Percentiles rank a stretch among this genome's conserved stretches.
phyloP scores from a whole-genome alignment of 495 filamentous ascomycete species.

The Filosporella fistucella region DNA sequence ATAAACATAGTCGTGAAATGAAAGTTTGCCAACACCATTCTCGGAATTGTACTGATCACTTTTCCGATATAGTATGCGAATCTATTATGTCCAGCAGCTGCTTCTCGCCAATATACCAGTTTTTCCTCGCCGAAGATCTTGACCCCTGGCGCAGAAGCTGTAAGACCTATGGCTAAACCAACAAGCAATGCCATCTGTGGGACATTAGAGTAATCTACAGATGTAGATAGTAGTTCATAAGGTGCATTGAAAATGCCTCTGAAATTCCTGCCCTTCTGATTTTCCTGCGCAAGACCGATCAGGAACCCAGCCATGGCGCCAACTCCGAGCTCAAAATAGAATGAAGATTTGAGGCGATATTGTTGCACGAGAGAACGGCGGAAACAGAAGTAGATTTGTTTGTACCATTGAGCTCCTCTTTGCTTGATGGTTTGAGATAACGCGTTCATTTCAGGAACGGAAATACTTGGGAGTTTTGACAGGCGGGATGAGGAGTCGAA shows the following conservation, averaged over 20 bases:
- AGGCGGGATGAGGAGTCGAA: constrained; percentile 15
- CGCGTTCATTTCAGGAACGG: constrained; percentile 23
- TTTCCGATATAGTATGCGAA: constrained; percentile 56
- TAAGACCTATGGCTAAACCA: constrained; percentile 49
- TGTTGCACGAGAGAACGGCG: constrained; percentile 48
- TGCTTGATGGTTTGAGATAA: constrained; percentile 23
- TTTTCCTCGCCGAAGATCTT: constrained; percentile 54
- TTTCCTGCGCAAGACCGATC: constrained; percentile 45
- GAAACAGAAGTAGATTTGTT: constrained; percentile 45
- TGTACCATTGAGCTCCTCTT: constrained; percentile 40
- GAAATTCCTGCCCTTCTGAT: constrained; percentile 45
- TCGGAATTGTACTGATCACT: constrained; percentile 37
- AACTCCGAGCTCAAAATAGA: constrained; percentile 48
- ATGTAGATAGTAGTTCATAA: constrained; percentile 45
- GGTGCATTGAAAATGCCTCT: constrained; percentile 42
- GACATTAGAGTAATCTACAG: constrained; percentile 41
- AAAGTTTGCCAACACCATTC: constrained; percentile 44
- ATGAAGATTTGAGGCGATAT: constrained; percentile 38
- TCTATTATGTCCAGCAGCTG: constrained; percentile 47
- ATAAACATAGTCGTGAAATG: constrained; percentile 51
- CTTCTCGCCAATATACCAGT: constrained; percentile 45
- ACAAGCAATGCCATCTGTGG: constrained; percentile 45
- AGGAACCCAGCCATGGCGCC: constrained; percentile 45
- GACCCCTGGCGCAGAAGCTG: constrained; percentile 47
- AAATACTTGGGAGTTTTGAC: constrained; percentile 8